A percentile compares a stretch with the other conserved stretches of the same genome.
Conservation (phyloP, 2,329 filamentous ascomycete genomes). For the Monilinia laxa region DNA sequence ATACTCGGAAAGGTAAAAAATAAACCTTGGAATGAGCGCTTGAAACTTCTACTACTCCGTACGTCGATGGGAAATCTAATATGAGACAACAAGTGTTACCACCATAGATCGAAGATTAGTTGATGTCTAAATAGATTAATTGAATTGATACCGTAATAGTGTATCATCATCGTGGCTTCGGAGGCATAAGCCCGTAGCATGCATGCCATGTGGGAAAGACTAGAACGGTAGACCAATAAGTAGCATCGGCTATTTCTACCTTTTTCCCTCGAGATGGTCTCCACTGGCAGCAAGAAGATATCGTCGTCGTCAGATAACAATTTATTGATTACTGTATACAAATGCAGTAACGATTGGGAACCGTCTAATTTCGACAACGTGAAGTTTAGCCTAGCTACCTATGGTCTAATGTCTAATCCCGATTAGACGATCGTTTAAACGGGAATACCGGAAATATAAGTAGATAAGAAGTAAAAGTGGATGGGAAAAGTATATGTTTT, state of each 20-base stretch:
- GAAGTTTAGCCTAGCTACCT: too few relatives aligned
- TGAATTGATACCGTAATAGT: neutral
- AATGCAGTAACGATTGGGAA: neutral
- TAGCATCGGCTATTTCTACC: conserved; percentile 7
- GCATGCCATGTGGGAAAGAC: conserved; percentile 11
- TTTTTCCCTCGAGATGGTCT: conserved; percentile 7
- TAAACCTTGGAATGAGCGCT: conserved; percentile 1
- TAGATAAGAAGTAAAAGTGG: too few relatives aligned
- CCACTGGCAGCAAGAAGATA: conserved; percentile 8
- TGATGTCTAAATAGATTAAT: conserved; percentile 13
- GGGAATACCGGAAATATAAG: too few relatives aligned
- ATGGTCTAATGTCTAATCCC: too few relatives aligned
- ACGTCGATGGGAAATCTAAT: neutral
- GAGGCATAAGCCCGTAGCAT: conserved; percentile 15
- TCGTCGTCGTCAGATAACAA: neutral
- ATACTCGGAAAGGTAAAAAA: neutral
- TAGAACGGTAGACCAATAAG: neutral
- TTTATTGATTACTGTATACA: conserved; percentile 1
- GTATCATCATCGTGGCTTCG: conserved; percentile 20
- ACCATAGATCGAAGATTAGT: conserved; percentile 3
- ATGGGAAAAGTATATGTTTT: too few relatives aligned
- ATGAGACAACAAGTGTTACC: conserved; percentile 6
- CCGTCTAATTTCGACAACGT: too few relatives aligned
- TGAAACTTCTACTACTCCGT: conserved; percentile 5
- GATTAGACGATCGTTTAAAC: too few relatives aligned